A percentile compares a stretch with the other conserved stretches of the same genome.
phyloP scores from a whole-genome alignment of 2,329 filamentous ascomycete genomes.

The Stachybotrys echinatus region DNA sequence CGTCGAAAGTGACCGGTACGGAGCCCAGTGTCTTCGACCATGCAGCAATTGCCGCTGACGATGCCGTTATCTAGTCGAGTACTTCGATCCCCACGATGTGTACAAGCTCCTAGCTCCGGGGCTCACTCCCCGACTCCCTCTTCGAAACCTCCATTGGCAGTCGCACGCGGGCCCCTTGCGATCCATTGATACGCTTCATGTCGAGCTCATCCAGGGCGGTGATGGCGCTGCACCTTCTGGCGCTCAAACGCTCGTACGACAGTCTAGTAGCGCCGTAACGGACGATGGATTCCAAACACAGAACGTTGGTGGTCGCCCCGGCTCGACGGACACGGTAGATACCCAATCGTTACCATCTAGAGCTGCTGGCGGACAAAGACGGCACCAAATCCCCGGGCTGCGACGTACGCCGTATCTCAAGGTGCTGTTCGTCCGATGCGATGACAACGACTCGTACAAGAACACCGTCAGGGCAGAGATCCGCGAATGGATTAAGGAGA shows the following conservation, averaged over 20 bases:
- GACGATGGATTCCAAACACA: constrained; percentile 61
- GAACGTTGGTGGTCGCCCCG: constrained; percentile 35
- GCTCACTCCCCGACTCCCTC: constrained; percentile 71
- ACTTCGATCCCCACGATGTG: constrained; percentile 86
- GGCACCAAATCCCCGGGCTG: constrained; percentile 93
- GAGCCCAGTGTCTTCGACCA: constrained; percentile 3
- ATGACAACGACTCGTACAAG: constrained; percentile 95
- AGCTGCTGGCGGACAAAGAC: constrained; percentile 41
- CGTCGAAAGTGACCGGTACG: constrained; percentile 72
- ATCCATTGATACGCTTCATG: constrained; percentile 87
- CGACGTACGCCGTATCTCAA: constrained; percentile 93
- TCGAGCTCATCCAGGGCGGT: constrained; percentile 71
- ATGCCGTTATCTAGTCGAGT: constrained; percentile 64
- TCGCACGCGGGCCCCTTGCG: constrained; percentile 85
- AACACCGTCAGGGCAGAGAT: constrained; percentile 69
- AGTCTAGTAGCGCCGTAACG: constrained; percentile 26
- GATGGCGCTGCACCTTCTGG: constrained; percentile 36
- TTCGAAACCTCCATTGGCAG: constrained; percentile 95
- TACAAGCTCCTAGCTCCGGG: constrained; percentile 78
- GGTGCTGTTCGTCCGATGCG: constrained; percentile 81
- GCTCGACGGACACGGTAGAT: constrained; percentile 33
- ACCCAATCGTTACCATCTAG: constrained; percentile 23
- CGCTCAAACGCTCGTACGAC: constrained; percentile 21
- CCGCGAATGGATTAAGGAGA: constrained; percentile 83
- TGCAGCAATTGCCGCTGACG: not conserved